Percentiles rank a stretch among this genome's conserved stretches.
Evolutionary conservation across 345 rosid genomes (phyloP).

Genomic region (Pseudoturritis turrita): DNA sequence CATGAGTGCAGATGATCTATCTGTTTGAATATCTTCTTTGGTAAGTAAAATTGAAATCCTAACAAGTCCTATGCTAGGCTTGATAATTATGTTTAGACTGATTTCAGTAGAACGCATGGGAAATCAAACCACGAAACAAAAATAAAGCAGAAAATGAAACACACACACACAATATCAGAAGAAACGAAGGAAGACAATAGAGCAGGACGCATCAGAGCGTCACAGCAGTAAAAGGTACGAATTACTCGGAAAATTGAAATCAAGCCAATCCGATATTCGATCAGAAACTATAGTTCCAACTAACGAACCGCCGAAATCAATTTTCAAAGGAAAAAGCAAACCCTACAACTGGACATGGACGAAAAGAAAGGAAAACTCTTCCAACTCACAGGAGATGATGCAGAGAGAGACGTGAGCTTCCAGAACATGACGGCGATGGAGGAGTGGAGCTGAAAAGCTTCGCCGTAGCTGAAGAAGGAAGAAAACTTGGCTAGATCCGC

Average conservation of each 20-base stretch:
- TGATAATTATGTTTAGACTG: background rate
- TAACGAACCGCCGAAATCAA: too few relatives aligned
- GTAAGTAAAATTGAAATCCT: background rate
- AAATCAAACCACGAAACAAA: background rate
- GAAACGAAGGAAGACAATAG: background rate
- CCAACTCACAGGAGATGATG: slow-evolving; percentile 86
- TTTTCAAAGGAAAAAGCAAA: background rate
- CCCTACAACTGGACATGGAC: background rate
- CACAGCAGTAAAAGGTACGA: background rate
- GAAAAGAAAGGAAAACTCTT: background rate
- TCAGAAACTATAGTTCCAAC: background rate
- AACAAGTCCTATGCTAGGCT: background rate
- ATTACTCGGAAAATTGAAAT: background rate
- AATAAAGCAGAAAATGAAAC: background rate
- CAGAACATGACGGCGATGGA: slow-evolving; percentile 63
- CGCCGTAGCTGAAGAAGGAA: slow-evolving; percentile 23
- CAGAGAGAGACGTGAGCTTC: slow-evolving; percentile 85
- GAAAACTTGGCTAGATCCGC: slow-evolving; percentile 50
- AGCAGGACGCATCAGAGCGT: background rate
- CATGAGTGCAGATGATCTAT: too few relatives aligned
- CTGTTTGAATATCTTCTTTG: too few relatives aligned
- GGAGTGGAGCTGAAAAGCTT: background rate
- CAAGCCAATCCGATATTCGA: background rate
- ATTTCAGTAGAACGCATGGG: background rate
- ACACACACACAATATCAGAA: background rate